Evolutionary conservation across 148 eudicot genomes (phyloP).

Genomic region (Vaccinium corymbosum): DNA sequence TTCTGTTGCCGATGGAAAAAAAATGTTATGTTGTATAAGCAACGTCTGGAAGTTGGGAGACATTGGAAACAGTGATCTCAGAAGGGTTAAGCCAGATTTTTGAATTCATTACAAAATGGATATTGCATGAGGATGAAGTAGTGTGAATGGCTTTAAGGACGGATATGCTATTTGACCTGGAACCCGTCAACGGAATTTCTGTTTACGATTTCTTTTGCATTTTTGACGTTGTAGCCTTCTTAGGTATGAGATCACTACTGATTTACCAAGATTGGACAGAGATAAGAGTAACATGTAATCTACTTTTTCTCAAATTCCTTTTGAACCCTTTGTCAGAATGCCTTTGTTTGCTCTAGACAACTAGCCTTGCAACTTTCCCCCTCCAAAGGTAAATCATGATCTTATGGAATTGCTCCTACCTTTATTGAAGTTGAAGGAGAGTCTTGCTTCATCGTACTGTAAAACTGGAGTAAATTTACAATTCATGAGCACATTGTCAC

Average conservation of each 20-base stretch:
- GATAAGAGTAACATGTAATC: background rate
- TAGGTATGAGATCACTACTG: background rate
- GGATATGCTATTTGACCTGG: background rate
- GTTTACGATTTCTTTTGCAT: background rate
- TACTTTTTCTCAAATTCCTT: background rate
- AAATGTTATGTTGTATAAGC: background rate
- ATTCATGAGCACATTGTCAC: constrained; percentile 1
- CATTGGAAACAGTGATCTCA: background rate
- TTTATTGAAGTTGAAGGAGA: constrained; percentile 5
- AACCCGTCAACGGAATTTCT: background rate
- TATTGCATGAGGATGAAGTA: background rate
- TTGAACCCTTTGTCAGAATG: background rate
- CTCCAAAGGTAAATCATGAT: background rate
- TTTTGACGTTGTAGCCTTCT: too few species aligned
- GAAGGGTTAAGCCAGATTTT: background rate
- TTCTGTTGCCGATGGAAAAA: background rate
- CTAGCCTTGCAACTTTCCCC: background rate
- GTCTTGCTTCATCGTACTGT: background rate
- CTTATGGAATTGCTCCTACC: background rate
- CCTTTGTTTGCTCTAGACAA: background rate
- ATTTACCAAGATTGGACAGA: background rate
- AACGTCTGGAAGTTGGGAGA: constrained; percentile 1
- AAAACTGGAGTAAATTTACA: background rate
- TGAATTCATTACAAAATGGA: background rate
- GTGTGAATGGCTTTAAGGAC: background rate